Evolutionary conservation across 768 basidiomycete genomes (phyloP).

Genomic region (Tylopilus subfusipes): DNA sequence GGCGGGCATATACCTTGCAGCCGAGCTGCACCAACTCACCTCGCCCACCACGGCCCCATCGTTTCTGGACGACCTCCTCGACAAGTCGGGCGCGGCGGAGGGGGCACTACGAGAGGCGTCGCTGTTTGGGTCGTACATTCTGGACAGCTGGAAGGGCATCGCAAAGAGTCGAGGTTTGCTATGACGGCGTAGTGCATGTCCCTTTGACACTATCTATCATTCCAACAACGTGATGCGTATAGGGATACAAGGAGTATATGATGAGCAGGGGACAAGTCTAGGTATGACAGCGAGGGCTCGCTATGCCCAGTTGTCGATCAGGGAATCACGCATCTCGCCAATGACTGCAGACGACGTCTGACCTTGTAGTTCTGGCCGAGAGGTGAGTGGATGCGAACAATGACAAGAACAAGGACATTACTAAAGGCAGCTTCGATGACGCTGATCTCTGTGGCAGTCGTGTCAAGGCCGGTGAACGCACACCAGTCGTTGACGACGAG

Average conservation of each 20-base stretch:
- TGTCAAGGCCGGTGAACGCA: constrained; percentile 98
- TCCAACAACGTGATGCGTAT: constrained; percentile 13
- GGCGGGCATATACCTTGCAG: constrained; percentile 66
- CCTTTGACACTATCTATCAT: constrained; percentile 11
- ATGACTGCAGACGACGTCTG: constrained; percentile 79
- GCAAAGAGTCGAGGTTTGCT: constrained; percentile 61
- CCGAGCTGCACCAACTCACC: constrained; percentile 76
- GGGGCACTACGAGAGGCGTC: constrained; percentile 48
- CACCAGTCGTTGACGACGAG: constrained; percentile 99
- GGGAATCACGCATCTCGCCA: constrained; percentile 86
- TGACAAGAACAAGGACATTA: constrained; percentile 41
- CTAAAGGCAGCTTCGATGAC: constrained; percentile 98
- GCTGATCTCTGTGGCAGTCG: constrained; percentile 98
- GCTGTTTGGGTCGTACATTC: constrained; percentile 57
- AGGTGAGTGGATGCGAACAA: constrained; percentile 6
- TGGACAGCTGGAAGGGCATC: constrained; percentile 71
- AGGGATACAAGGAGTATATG: constrained; percentile 12
- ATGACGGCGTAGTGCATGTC: constrained; percentile 9
- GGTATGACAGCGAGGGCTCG: not conserved
- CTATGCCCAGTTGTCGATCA: constrained; percentile 88
- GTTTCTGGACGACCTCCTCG: constrained; percentile 66
- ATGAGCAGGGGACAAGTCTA: constrained; percentile 6
- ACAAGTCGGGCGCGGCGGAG: constrained; percentile 43
- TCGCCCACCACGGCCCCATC: constrained; percentile 63
- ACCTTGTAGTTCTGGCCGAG: constrained; percentile 70